A percentile compares a stretch with the other conserved stretches of the same genome.
phyloP scores from a whole-genome alignment of 1,284 basidiomycete genomes.

The Leccinum fallax region DNA sequence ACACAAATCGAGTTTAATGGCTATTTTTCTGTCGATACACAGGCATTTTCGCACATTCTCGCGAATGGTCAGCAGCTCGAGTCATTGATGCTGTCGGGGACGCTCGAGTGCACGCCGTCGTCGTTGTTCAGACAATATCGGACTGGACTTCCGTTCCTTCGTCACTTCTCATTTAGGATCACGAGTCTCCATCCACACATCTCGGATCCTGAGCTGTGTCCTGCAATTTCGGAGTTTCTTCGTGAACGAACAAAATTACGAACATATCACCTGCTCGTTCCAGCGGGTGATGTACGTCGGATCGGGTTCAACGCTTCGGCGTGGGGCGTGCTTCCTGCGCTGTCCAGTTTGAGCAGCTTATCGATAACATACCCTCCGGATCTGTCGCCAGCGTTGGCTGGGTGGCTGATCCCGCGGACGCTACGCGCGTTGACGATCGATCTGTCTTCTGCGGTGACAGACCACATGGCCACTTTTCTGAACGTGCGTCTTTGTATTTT shows the following conservation, averaged over 20 bases:
- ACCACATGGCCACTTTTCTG: constrained; percentile 37
- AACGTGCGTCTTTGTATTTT: constrained; percentile 33
- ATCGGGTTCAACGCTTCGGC: constrained; percentile 67
- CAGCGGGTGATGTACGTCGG: constrained; percentile 49
- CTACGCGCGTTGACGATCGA: constrained; percentile 57
- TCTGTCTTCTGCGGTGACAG: constrained; percentile 39
- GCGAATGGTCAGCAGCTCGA: constrained; percentile 63
- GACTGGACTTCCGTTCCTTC: constrained; percentile 56
- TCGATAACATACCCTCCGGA: constrained; percentile 66
- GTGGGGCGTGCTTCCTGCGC: constrained; percentile 68
- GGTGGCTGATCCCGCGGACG: constrained; percentile 66
- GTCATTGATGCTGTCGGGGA: constrained; percentile 54
- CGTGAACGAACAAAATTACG: constrained; percentile 55
- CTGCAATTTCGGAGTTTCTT: constrained; percentile 66
- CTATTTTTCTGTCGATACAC: constrained; percentile 50
- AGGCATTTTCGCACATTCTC: constrained; percentile 60
- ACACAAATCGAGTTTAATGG: constrained; percentile 64
- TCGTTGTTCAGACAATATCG: constrained; percentile 49
- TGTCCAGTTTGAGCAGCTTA: constrained; percentile 51
- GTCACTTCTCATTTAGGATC: constrained; percentile 61
- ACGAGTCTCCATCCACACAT: constrained; percentile 46
- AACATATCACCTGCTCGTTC: constrained; percentile 54
- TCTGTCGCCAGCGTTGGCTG: constrained; percentile 60
- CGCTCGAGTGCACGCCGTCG: constrained; percentile 52
- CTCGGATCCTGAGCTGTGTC: constrained; percentile 63